Base-by-base conservation (phyloP, 192 early-diverging fungal species). In the Coemansia sp. region DNA sequence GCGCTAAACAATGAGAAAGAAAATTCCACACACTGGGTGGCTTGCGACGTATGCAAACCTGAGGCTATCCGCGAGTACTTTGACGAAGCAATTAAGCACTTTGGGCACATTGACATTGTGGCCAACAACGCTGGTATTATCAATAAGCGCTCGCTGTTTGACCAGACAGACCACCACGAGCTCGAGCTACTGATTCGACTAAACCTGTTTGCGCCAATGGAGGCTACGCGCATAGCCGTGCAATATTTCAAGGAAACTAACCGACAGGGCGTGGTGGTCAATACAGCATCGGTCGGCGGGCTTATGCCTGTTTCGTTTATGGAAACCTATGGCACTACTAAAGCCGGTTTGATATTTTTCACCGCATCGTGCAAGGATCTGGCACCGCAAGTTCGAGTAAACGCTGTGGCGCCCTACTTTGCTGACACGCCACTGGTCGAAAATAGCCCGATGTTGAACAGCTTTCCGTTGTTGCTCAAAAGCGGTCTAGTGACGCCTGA, bases 251-350 rank as follows among this genome's bases (percentile, higher is more conserved):
- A 70, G 19, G 67, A 81, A 4, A 73, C 69, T 1, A 59, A 76
- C 5, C 76, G 80, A 6, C 53, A 56, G 25, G 91, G 89, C 1
- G 83, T 88, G 5, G 80, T 91, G 9, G 59, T 94, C 21, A 94
- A 91, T 60, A 89, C 87, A 1, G 89, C 92, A 0, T 91, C 89
- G 2, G 76, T 91, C 17, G 90, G 90, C 0, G 92, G 90, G 0
- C 58, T 89, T 0, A 60, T 81, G 35, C 83, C 84, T 0, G 62
- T 86, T 21, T 66, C 81, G 2, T 47, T 71, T 27, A 87, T 89
- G 69, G 89, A 90, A 17, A 86, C 87, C 52, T 93, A 93, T 67
- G 85, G 86, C 23, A 88, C 90, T 1, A 88, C 88, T 23, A 93
- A 93, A 66, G 87, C 83, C 4, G 92, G 82, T n/a, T 84, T 92